These are phyloP conservation scores for Aspergillus fumigatus DNA, from an alignment of 2,329 filamentous ascomycete species.

Conservation along the genomic window DNA sequence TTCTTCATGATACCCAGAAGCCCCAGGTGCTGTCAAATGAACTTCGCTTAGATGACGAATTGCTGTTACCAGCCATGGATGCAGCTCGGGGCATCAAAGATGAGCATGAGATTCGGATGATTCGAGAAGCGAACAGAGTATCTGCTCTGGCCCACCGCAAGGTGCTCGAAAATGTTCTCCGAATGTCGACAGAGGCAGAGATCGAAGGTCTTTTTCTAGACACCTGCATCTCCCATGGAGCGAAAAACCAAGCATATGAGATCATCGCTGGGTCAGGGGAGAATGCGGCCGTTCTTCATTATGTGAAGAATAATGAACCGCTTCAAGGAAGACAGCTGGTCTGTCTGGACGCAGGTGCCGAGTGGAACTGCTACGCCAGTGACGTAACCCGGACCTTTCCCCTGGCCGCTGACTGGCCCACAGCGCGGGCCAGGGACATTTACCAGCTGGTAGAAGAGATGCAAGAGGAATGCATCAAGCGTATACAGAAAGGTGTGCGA, in stretches of 20 bases:
- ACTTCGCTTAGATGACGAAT: constrained; percentile 23
- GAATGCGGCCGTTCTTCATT: constrained; percentile 81
- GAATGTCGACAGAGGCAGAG: constrained; percentile 72
- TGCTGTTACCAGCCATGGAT: constrained; percentile 55
- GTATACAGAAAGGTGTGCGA: constrained; percentile 66
- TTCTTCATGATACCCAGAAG: constrained; percentile 35
- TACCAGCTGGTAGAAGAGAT: constrained; percentile 83
- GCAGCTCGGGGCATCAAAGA: constrained; percentile 67
- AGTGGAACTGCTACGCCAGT: constrained; percentile 68
- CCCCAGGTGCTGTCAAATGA: constrained; percentile 20
- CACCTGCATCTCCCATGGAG: constrained; percentile 68
- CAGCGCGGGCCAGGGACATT: constrained; percentile 64
- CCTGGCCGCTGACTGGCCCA: constrained; percentile 59
- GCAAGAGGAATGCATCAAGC: constrained; percentile 72
- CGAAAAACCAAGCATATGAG: constrained; percentile 80
- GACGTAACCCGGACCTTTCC: constrained; percentile 84
- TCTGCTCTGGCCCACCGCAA: constrained; percentile 63
- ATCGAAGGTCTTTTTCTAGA: constrained; percentile 77
- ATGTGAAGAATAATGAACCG: constrained; percentile 71
- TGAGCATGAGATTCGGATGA: constrained; percentile 68
- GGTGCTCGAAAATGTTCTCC: constrained; percentile 57
- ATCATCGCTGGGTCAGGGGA: constrained; percentile 78
- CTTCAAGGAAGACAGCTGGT: constrained; percentile 70
- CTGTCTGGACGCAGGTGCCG: constrained; percentile 77
- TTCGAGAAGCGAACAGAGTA: constrained; percentile 66